A percentile compares a stretch with the other conserved stretches of the same genome.
Conservation (phyloP, 768 basidiomycete species). For the Ramaria sp. region DNA sequence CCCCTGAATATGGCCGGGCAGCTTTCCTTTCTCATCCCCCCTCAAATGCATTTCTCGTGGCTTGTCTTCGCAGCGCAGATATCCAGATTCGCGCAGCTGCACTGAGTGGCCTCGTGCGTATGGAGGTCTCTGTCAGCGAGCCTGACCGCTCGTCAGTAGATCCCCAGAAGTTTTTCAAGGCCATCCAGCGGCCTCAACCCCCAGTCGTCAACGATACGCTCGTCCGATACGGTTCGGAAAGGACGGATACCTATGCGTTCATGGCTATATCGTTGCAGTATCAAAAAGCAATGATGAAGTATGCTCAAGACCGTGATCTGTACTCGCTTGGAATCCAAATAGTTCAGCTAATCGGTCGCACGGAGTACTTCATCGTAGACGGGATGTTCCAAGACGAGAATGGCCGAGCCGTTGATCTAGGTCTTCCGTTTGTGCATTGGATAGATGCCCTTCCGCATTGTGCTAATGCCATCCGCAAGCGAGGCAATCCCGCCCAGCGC, state of each 20-base stretch:
- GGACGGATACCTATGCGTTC: slow-evolving; percentile 30
- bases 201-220: slow-evolving; percentile 35
- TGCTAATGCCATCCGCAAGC: slow-evolving; percentile 42
- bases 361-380: slow-evolving; percentile 53
- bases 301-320: slow-evolving; percentile 37
- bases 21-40: slow-evolving; percentile 34
- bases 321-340: slow-evolving; percentile 40
- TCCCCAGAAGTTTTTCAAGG: slow-evolving; percentile 34
- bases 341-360: slow-evolving; percentile 38
- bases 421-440: slow-evolving; percentile 53
- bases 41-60: slow-evolving; percentile 41
- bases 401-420: slow-evolving; percentile 31
- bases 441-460: slow-evolving; percentile 48
- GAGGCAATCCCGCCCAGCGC: slow-evolving; percentile 28
- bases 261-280: slow-evolving; percentile 34
- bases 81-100: slow-evolving; percentile 41
- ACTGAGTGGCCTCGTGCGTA: slow-evolving; percentile 42
- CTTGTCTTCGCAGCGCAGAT: slow-evolving; percentile 44
- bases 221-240: slow-evolving; percentile 34
- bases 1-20: slow-evolving; percentile 33
- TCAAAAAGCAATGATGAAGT: slow-evolving; percentile 43
- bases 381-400: slow-evolving; percentile 35
- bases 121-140: slow-evolving; percentile 20
- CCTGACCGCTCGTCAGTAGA: slow-evolving; percentile 24
- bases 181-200: slow-evolving; percentile 34